Conservation (phyloP, 768 basidiomycete species). For the Amanita inopinata region DNA sequence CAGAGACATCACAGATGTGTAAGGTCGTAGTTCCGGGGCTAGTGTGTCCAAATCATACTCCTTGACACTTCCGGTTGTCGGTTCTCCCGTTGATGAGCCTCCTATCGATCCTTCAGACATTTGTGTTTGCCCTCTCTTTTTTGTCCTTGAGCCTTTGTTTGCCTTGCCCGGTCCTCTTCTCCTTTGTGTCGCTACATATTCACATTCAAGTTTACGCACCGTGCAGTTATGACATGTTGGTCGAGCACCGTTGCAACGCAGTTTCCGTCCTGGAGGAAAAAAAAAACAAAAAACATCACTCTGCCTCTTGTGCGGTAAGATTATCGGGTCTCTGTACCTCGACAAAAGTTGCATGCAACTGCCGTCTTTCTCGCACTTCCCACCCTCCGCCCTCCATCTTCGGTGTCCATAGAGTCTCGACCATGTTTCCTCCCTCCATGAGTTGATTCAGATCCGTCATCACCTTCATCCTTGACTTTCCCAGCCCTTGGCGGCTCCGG, state of each 20-base stretch:
- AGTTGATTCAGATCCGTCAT: conserved; percentile 10
- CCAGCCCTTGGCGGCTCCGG: background rate
- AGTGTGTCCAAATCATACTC: conserved; percentile 19
- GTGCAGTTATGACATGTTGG: conserved; percentile 59
- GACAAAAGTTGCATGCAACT: conserved; percentile 72
- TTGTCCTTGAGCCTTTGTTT: conserved; percentile 45
- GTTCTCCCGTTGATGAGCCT: background rate
- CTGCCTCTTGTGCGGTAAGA: conserved; percentile 3
- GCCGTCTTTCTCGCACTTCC: conserved; percentile 36
- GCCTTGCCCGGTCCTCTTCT: conserved; percentile 73
- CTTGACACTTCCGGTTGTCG: conserved; percentile 6
- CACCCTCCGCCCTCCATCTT: conserved; percentile 20
- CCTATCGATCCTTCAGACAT: conserved; percentile 8
- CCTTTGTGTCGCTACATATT: conserved; percentile 39
- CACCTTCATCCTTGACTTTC: background rate
- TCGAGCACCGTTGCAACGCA: conserved; percentile 59
- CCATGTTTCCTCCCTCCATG: conserved; percentile 23
- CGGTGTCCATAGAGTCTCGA: conserved; percentile 14
- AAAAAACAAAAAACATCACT: conserved; percentile 11
- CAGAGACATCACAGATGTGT: conserved; percentile 22
- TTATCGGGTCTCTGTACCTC: conserved; percentile 32
- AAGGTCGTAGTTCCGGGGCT: conserved; percentile 22
- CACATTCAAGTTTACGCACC: conserved; percentile 40
- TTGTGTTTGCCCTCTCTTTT: conserved; percentile 22
- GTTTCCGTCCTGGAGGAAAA: conserved; percentile 49